Base-by-base conservation (phyloP, 441 rosid genomes). In the Populus hybrid region DNA sequence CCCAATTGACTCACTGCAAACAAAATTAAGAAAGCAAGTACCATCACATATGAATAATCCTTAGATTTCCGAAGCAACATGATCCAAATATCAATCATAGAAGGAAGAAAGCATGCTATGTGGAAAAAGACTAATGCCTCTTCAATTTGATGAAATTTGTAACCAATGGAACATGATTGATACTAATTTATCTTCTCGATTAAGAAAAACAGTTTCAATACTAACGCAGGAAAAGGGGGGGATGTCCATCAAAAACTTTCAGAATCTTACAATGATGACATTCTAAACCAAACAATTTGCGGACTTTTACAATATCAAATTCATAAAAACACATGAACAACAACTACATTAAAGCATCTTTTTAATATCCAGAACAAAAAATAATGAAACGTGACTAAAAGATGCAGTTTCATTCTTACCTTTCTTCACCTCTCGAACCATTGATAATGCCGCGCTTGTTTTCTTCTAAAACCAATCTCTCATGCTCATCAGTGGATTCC, bases 371-470 rank as follows among this genome's bases (percentile, higher is more conserved):
- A 53, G 56, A 16, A 38, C 74, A 69, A 63, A 70, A 73, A 21
- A 65, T 67, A 64, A 38, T 21, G 74, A 7, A 38, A 80, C 59
- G 31, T 61, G 77, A 71, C 36, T 38, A 40, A 68, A 81, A n/a
- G 83, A 59, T 16, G 81, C 76, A 70, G 31, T 74, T 68, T 35
- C 40, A 68, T 77, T 77, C 94, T 88, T 86, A 95, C 99, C 26
- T 26, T 78, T 75, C 75, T 80, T 86, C 84, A 71, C 77, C 84
- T 6, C 59, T 70, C 33, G 81, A 77, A 67, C 65, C 31, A 76
- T 28, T 26, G 82, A 64, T 36, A 50, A 83, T 23, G 74, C 72
- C 74, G 79, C 36, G 82, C 20, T 87, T 88, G 40, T 87, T 88
- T 63, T 84, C 88, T 69, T 77, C 90, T 21, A 69, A 74, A 74